Conservation (phyloP, 1,139 yeast genomes). For the Tardiomyces blankii region DNA sequence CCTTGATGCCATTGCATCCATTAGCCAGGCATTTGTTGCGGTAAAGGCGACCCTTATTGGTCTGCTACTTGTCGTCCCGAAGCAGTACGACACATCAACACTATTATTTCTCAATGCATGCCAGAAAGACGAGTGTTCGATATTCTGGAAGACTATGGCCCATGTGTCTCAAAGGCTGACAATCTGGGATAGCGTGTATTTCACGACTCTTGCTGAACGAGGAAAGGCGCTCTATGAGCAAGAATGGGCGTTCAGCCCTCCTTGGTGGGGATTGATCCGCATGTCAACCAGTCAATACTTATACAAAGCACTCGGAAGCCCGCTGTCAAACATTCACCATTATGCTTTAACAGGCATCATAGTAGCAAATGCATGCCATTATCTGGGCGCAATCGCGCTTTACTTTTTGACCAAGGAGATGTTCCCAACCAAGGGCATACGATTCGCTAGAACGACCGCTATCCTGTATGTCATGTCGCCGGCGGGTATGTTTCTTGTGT, state of each 20-base stretch:
- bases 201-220: neutral
- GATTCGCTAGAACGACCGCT: neutral
- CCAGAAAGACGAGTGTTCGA: neutral
- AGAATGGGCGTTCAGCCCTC: neutral
- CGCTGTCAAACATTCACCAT: neutral
- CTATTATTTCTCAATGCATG: neutral
- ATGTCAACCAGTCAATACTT: neutral
- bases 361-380: neutral
- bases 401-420: neutral
- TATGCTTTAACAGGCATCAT: neutral
- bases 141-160: neutral
- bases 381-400: neutral
- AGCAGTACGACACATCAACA: neutral
- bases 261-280: neutral
- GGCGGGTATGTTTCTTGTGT: neutral
- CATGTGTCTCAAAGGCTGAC: neutral
- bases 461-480: neutral
- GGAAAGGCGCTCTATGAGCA: neutral
- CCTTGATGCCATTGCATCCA: neutral
- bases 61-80: neutral
- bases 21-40: neutral
- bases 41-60: neutral
- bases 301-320: neutral
- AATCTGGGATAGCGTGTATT: neutral
- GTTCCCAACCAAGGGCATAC: neutral